Conservation (phyloP, 75 land plant species). For the Picea glauca region DNA sequence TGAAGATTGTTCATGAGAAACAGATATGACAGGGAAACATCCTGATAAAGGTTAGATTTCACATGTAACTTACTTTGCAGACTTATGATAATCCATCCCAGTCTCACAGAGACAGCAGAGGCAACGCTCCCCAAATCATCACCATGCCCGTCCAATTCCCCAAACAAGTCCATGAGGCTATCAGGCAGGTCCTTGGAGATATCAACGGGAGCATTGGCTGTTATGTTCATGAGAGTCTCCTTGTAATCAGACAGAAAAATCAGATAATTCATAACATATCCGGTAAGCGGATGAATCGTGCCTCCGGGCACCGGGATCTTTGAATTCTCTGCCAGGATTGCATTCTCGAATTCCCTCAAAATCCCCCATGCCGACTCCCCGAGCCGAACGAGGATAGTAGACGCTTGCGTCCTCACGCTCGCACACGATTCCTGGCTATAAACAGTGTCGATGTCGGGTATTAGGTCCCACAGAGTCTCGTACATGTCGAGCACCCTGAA, state of each 20-base stretch:
- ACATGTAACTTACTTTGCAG: slow-evolving; percentile 58
- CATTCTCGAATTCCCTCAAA: slow-evolving; percentile 38
- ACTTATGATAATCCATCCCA: slow-evolving; percentile 56
- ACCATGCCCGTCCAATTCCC: not conserved
- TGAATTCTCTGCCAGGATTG: slow-evolving; percentile 23
- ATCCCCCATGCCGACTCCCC: slow-evolving; percentile 35
- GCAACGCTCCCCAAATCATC: not conserved
- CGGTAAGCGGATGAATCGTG: slow-evolving; percentile 51
- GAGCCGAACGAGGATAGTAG: slow-evolving; percentile 29
- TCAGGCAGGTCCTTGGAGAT: slow-evolving; percentile 10
- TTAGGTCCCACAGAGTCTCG: slow-evolving; percentile 38
- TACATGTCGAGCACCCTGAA: slow-evolving; percentile 69
- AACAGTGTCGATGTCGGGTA: slow-evolving; percentile 30
- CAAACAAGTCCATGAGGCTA: too few species aligned
- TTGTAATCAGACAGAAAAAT: slow-evolving; percentile 31
- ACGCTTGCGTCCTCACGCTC: slow-evolving; percentile 26
- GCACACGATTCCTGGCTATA: slow-evolving; percentile 36
- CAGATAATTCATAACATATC: slow-evolving; percentile 73
- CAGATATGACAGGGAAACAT: slow-evolving; percentile 33
- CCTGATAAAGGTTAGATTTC: slow-evolving; percentile 53
- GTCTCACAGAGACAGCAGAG: slow-evolving; percentile 25
- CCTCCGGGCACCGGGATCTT: slow-evolving; percentile 36
- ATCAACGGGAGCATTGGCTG: slow-evolving; percentile 24
- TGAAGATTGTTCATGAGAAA: slow-evolving; percentile 66
- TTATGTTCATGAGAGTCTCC: slow-evolving; percentile 40